Evolutionary conservation across 768 basidiomycete genomes (phyloP).

Genomic region (Termitomyces sp.): DNA sequence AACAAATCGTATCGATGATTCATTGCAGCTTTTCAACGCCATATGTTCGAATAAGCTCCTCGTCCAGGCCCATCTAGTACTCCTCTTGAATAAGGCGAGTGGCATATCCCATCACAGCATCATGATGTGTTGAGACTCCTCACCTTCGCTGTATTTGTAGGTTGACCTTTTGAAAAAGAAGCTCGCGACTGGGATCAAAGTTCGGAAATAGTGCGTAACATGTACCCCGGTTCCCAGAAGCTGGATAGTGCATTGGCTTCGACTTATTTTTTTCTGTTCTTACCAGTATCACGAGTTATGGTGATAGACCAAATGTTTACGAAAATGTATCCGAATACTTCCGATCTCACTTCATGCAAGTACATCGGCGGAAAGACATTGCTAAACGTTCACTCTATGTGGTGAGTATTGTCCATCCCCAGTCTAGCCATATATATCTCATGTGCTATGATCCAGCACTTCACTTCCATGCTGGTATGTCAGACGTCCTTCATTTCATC

Average conservation of each 20-base stretch:
- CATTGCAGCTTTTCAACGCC: conserved; percentile 68
- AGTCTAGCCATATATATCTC: not conserved
- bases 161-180: conserved; percentile 71
- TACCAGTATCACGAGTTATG: conserved; percentile 70
- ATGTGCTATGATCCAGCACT: conserved; percentile 39
- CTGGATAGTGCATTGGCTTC: not conserved
- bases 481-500: not conserved
- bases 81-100: conserved; percentile 74
- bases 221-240: not conserved
- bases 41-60: conserved; percentile 75
- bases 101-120: conserved; percentile 2
- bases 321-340: conserved; percentile 74
- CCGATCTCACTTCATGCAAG: conserved; percentile 77
- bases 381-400: conserved; percentile 56
- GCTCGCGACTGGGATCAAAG: conserved; percentile 56
- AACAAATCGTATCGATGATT: conserved; percentile 78
- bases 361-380: conserved; percentile 61
- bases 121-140: not conserved
- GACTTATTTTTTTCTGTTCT: conserved; percentile 4
- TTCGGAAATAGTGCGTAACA: conserved; percentile 68
- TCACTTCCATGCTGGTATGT: conserved; percentile 62
- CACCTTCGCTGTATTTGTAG: conserved; percentile 26
- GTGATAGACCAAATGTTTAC: conserved; percentile 64
- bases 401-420: conserved; percentile 33
- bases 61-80: conserved; percentile 63